Conservation (phyloP, 495 filamentous ascomycete genomes). For the Annulohypoxylon maeteangense region DNA sequence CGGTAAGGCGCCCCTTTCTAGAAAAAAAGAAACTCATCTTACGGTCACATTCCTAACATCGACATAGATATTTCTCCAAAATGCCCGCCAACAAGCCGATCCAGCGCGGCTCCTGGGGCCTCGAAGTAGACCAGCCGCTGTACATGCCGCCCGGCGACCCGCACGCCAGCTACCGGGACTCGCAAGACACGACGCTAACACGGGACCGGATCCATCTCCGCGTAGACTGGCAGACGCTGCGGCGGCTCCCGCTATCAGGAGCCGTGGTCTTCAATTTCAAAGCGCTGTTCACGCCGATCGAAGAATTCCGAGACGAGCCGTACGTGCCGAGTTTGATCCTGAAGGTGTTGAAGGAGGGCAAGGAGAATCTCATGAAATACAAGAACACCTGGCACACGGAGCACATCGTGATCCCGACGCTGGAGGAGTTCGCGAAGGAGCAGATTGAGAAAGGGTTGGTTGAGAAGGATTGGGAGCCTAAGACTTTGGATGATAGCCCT, state of each 20-base stretch:
- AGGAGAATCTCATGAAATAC: conserved; percentile 80
- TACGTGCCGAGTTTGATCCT: conserved; percentile 74
- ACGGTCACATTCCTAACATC: conserved; percentile 39
- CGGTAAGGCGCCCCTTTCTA: conserved; percentile 54
- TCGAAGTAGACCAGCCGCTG: conserved; percentile 80
- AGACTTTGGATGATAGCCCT: conserved; percentile 83
- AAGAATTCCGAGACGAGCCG: conserved; percentile 78
- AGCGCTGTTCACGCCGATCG: conserved; percentile 81
- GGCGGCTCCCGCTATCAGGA: conserved; percentile 80
- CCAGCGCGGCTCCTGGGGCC: conserved; percentile 87
- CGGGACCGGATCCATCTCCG: conserved; percentile 75
- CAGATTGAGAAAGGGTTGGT: conserved; percentile 73
- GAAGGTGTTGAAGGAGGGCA: conserved; percentile 77
- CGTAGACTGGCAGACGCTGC: conserved; percentile 94
- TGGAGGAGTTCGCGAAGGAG: conserved; percentile 75
- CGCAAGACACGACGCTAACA: conserved; percentile 66
- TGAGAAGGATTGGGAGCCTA: conserved; percentile 72
- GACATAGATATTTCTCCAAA: conserved; percentile 76
- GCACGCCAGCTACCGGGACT: conserved; percentile 66
- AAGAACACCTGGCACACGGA: conserved; percentile 89
- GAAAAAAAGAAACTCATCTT: neutral
- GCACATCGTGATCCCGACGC: conserved; percentile 73
- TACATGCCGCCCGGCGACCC: conserved; percentile 82
- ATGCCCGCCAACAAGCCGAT: conserved; percentile 80
- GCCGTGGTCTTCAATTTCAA: conserved; percentile 92